phyloP scores from a whole-genome alignment of 2,329 filamentous ascomycete species.

The Fusarium acutatum region DNA sequence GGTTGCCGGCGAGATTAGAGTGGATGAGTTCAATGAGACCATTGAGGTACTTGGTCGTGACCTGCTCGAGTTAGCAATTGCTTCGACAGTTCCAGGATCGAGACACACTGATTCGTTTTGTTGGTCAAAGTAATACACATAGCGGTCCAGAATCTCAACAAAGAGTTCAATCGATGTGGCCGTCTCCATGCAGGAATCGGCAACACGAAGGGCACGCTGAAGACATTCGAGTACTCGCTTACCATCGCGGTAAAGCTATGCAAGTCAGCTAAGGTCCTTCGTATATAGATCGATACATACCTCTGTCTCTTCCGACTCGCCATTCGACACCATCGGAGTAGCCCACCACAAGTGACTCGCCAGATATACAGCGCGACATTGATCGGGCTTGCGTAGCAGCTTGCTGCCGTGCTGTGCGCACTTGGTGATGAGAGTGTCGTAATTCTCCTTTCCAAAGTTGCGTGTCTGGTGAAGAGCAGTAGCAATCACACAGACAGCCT shows the following conservation, averaged over 20 bases:
- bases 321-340: constrained; percentile 78
- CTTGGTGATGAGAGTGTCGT: constrained; percentile 98
- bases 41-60: constrained; percentile 98
- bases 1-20: constrained; percentile 88
- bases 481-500: constrained; percentile 94
- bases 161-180: constrained; percentile 97
- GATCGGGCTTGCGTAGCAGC: constrained; percentile 95
- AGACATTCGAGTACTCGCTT: constrained; percentile 97
- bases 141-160: constrained; percentile 97
- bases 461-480: constrained; percentile 87
- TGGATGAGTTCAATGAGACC: constrained; percentile 98
- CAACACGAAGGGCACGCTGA: constrained; percentile 92
- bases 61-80: constrained; percentile 49
- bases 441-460: constrained; percentile 95
- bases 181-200: constrained; percentile 98
- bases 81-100: neutral
- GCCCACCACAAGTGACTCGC: constrained; percentile 99
- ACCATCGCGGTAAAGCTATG: constrained; percentile 93
- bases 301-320: constrained; percentile 82
- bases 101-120: constrained; percentile 86
- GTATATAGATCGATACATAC: constrained; percentile 59
- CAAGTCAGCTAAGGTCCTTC: constrained; percentile 26
- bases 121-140: constrained; percentile 99
- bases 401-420: constrained; percentile 97
- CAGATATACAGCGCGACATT: constrained; percentile 95